Percentiles rank a stretch among this genome's conserved stretches.
Evolutionary conservation across 2,329 filamentous ascomycete genomes (phyloP).

Genomic region (Colletotrichum sp.): DNA sequence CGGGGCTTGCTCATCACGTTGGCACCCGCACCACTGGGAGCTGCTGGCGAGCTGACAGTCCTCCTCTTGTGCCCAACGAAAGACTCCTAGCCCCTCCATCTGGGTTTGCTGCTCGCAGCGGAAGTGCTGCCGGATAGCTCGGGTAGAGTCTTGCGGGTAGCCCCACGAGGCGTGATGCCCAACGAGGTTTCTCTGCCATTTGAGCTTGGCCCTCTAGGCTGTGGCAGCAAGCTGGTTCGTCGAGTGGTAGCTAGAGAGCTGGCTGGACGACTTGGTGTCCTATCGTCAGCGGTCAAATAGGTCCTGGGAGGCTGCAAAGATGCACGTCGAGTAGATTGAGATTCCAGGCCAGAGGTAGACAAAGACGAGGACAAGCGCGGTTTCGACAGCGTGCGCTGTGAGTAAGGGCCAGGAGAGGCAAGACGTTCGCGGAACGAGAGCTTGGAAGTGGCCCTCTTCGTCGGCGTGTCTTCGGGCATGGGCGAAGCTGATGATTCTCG

Average conservation of each 20-base stretch:
- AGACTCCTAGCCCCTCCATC: slow-evolving; percentile 48
- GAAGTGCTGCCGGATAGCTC: slow-evolving; percentile 31
- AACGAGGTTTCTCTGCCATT: slow-evolving; percentile 54
- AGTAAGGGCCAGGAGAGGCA: slow-evolving; percentile 52
- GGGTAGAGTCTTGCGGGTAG: slow-evolving; percentile 42
- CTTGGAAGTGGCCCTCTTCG: slow-evolving; percentile 46
- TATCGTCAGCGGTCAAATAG: slow-evolving; percentile 31
- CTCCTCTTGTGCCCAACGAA: background rate
- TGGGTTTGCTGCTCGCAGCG: slow-evolving; percentile 44
- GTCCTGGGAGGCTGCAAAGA: slow-evolving; percentile 56
- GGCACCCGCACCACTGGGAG: background rate
- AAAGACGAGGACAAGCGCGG: slow-evolving; percentile 48
- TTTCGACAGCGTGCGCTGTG: slow-evolving; percentile 49
- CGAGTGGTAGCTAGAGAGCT: slow-evolving; percentile 60
- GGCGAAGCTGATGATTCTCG: slow-evolving; percentile 55
- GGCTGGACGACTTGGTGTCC: slow-evolving; percentile 49
- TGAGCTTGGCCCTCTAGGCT: slow-evolving; percentile 40
- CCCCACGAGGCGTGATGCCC: slow-evolving; percentile 47
- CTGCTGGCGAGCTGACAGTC: background rate
- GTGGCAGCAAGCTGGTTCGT: slow-evolving; percentile 60
- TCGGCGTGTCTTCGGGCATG: slow-evolving; percentile 48
- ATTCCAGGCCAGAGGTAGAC: slow-evolving; percentile 45
- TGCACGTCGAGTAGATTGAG: slow-evolving; percentile 47
- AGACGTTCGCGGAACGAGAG: slow-evolving; percentile 61
- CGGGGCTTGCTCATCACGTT: slow-evolving; percentile 3